Evolutionary conservation across 140 eudicot genomes (phyloP), one percentile per base, ranked within the genome.

Genomic region (Artemisia princeps): DNA sequence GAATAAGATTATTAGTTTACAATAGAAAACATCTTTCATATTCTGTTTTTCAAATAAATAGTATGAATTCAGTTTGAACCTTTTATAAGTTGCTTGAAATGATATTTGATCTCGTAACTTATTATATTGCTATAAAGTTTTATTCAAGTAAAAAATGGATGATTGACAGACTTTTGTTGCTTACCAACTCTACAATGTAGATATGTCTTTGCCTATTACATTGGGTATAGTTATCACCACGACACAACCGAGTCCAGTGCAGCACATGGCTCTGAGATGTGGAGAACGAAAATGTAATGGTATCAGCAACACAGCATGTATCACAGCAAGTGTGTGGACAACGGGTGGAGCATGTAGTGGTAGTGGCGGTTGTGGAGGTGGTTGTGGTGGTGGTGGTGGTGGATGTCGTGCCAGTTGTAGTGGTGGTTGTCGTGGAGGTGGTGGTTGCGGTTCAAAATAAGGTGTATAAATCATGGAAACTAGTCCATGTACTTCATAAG

Each of bases 351-450:
- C 12, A 55, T 67, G 74, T 13, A 67, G 64, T 15, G 78, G 78
- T 66, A 65, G 77, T 56, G 51, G 69, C 14, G 59, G 77, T 3
- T 19, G 76, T 14, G 70, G 76, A 0, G 71, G 71, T 10, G 76
- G 77, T 0, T 6, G 77, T 44, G 65, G 77, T 7, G 52, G 78
- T 17, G 72, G 78, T 1, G 68, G 72, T 3, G 78, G 78, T 2
- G 72, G 72, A 30, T 73, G 72, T 57, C 67, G 30, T 16, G 22
- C 62, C 12, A 56, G 68, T 26, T 67, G 77, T 19, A 67, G 60
- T n/a, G 66, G 76, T 37, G 42, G 49, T 10, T 15, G 52, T 52
- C 15, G 12, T 9, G 48, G 23, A 2, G 37, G 71, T 16, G 59
- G 72, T 33, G 67, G 64, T 58, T 69, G 65, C 24, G 20, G 46